Conservation (phyloP, 305 asterid species). For the Coffea humblotiana region DNA sequence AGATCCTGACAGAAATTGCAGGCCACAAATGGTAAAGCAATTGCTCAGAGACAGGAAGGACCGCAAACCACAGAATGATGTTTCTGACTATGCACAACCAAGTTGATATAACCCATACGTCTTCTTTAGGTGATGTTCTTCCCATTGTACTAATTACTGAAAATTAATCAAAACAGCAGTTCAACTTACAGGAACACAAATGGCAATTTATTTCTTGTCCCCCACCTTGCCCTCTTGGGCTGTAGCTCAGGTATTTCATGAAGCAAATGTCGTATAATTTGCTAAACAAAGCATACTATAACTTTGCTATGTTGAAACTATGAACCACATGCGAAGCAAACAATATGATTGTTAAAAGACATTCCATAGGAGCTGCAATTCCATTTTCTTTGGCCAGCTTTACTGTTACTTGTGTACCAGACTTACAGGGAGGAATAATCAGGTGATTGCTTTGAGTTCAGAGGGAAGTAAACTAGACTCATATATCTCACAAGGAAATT, state of each 20-base stretch:
- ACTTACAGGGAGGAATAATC: no score
- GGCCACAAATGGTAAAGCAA: slow-evolving; percentile 8
- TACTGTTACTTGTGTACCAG: no score
- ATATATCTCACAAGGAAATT: neutral
- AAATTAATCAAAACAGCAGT: neutral
- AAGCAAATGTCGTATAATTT: neutral
- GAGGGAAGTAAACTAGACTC: no score
- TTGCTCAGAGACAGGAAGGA: neutral
- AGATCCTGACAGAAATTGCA: neutral
- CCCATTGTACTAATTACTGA: neutral
- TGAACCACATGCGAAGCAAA: neutral
- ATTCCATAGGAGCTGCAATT: no score
- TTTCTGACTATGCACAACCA: neutral
- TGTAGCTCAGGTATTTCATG: neutral
- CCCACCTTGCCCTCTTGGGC: neutral
- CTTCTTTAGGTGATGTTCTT: neutral
- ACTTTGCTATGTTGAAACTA: neutral
- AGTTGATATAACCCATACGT: neutral
- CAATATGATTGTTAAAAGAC: no score
- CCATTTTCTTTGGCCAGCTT: no score
- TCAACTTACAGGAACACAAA: neutral
- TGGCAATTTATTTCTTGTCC: neutral
- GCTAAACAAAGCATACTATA: neutral
- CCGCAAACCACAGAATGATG: slow-evolving; percentile 3
- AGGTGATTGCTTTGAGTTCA: no score